These are phyloP conservation scores for Odonthalia washingtoniensis DNA, from an alignment of 31 red algal genomes.

Conservation along the genomic window DNA sequence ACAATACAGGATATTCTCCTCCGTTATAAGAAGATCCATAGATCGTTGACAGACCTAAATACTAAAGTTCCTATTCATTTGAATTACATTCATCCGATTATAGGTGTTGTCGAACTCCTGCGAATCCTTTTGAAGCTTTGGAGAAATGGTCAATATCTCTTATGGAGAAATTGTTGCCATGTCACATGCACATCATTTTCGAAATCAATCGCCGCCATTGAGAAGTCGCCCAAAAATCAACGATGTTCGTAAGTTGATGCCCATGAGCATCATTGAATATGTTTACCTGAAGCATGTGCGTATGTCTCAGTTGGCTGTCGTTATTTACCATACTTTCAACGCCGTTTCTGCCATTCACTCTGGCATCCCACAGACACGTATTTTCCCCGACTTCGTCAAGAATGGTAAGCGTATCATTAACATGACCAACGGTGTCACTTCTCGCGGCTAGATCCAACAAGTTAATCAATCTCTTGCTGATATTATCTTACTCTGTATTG, in stretches of 20 bases:
- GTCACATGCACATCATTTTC: slow-evolving; percentile 98
- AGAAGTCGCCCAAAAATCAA: slow-evolving; percentile 67
- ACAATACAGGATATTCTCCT: slow-evolving; percentile 94
- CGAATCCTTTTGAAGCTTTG: slow-evolving; percentile 94
- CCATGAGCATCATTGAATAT: slow-evolving; percentile 98
- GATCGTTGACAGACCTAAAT: slow-evolving; percentile 68
- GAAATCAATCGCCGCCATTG: slow-evolving; percentile 79
- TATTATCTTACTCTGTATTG: slow-evolving; percentile 94
- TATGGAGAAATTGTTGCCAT: slow-evolving; percentile 95
- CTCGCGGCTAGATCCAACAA: slow-evolving; percentile 93
- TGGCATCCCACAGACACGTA: slow-evolving; percentile 70
- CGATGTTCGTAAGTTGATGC: slow-evolving; percentile 87
- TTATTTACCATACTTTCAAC: slow-evolving; percentile 93
- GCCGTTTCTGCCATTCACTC: slow-evolving; percentile 98
- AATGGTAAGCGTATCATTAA: slow-evolving; percentile 90
- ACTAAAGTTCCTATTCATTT: slow-evolving; percentile 95
- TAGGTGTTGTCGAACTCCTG: slow-evolving; percentile 98
- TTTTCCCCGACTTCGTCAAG: slow-evolving; percentile 95
- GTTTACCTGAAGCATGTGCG: slow-evolving; percentile 95
- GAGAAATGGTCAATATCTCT: slow-evolving; percentile 98
- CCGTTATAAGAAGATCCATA: slow-evolving; percentile 64
- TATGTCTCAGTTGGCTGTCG: slow-evolving; percentile 98
- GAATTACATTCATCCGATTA: slow-evolving; percentile 99
- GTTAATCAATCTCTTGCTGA: slow-evolving; percentile 90
- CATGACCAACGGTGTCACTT: slow-evolving; percentile 99